Percentiles rank a stretch among this genome's conserved stretches.
Conservation (phyloP, 192 early-diverging fungal genomes). For the Coemansia sp. region DNA sequence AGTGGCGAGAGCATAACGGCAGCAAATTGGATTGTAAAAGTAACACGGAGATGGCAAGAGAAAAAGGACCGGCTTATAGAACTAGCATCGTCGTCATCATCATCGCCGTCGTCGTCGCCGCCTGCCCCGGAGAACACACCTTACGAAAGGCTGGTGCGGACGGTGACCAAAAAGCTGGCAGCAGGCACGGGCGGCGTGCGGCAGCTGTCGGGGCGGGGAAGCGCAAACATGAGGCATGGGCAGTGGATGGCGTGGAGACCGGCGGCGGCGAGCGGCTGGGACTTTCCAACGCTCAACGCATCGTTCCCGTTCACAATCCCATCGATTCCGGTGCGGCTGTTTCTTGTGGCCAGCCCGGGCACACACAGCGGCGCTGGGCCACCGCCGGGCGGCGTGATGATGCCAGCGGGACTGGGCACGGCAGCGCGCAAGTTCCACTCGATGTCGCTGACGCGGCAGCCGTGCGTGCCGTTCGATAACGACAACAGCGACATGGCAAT, state of each 20-base stretch:
- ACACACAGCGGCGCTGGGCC: slow-evolving; percentile 13
- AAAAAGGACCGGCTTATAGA: slow-evolving; percentile 17
- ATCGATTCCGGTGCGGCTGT: slow-evolving; percentile 32
- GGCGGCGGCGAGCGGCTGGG: slow-evolving; percentile 21
- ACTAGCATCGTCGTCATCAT: neutral
- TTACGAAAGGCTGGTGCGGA: neutral
- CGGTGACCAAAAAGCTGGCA: neutral
- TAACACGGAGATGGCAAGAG: slow-evolving; percentile 15
- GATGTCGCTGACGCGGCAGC: slow-evolving; percentile 43
- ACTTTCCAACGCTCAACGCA: slow-evolving; percentile 51
- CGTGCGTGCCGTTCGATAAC: slow-evolving; percentile 36
- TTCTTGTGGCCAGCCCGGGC: slow-evolving; percentile 21
- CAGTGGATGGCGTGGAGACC: slow-evolving; percentile 28
- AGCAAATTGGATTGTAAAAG: neutral
- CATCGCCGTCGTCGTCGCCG: neutral
- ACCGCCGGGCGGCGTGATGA: slow-evolving; percentile 35
- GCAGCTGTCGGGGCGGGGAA: neutral
- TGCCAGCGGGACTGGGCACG: slow-evolving; percentile 49
- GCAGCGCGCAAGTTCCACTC: slow-evolving; percentile 55
- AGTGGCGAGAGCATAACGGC: neutral
- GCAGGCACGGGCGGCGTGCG: neutral
- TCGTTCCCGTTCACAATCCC: slow-evolving; percentile 55
- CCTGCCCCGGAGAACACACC: neutral
- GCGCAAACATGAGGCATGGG: neutral
- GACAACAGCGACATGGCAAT: slow-evolving; percentile 5